Base-by-base conservation (phyloP, 2,329 filamentous ascomycete species). In the Calonectria pauciramosa region DNA sequence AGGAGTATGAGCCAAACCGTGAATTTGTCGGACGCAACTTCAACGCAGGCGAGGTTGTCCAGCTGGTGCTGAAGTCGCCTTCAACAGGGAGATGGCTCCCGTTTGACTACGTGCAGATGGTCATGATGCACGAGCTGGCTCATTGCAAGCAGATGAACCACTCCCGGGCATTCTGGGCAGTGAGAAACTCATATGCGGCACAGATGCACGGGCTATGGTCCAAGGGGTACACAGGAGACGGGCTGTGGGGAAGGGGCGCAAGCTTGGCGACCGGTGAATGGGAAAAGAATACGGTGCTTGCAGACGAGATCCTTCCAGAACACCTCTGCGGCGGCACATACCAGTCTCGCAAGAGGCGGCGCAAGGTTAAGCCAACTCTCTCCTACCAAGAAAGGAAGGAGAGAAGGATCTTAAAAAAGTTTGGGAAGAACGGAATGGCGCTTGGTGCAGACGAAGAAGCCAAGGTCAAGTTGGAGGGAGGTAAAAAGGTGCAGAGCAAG, bases 71-170 rank as follows among this genome's bases (percentile, higher is more conserved):
- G 32, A 93, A 93, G 79, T 91, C 94, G 0, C 90, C 89, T 0
- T 87, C 86, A 6, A 90, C 89, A 0, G 91, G 91, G 32, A 90
- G 87, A 73, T 98, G 95, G 95, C 87, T 98, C 28, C 94, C 94
- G 0, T 96, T 97, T 82, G 89, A 92, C 75, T 95, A 96, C 81
- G 94, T 98, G 20, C 94, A 97, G 85, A 96, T 97, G 94, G 95
- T 97, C 78, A 97, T 98, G 95, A 96, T 97, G 91, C 95, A 98
- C 83, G 95, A 97, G 87, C 87, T 97, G 36, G 95, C 95, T 4
- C 95, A 97, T 84, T 96, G 94, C 88, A 94, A 95, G 84, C 93
- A 98, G 83, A 98, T 98, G 96, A 97, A 98, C 83, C 95, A 98
- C 83, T 94, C 92, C 2, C 90, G 91, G 70, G 92, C 91, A 3